Base-by-base conservation (phyloP, 805 yeast species). In the Sugiyamaella marilandica region DNA sequence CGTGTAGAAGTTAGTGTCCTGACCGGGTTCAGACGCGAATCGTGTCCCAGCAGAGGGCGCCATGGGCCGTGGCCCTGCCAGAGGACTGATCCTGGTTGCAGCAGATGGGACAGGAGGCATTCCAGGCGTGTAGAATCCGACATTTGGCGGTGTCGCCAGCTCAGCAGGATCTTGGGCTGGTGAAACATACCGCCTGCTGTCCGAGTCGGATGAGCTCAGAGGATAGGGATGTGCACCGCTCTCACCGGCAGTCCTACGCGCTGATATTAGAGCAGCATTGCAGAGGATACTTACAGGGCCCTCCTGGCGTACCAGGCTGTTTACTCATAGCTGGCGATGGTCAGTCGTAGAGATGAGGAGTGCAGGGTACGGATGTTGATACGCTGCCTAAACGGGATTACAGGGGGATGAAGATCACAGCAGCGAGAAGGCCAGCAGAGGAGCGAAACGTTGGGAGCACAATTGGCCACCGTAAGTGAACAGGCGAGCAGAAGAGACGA, bases 311-410 rank as follows among this genome's bases (percentile, higher is more conserved):
- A 13, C 19, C 19, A 10, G 43, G 43, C 24, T 39, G 19, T 19
- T 21, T 39, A 21, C 43, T 39, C 43, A 39, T 39, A 8, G 24
- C 9, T 34, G 9, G 16, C 37, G n/a, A n/a, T 39, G 19, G 43
- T 16, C 43, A 13, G 43, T 39, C 43, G 24, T 4, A 21, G 19
- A 34, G 19, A 39, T 14, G 24, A 14, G 16, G 43, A 39, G 43
- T 24, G 16, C 43, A 39, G 43, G 43, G 43, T 39, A 39, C 13
- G 43, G 43, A 4, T 39, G 43, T 39, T 39, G 16, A 39, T 39
- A 39, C 8, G 5, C 19, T 39, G 43, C 43, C 43, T 39, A 16
- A 16, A 14, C 16, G 37, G 37, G 37, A 3, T 13, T 10, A 3
- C 37, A 34, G 5, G 37, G 3, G 37, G 16, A 34, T 8, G 9